Evolutionary conservation across 2,329 filamentous ascomycete genomes (phyloP).

Genomic region (Aspergillus carbonarius): DNA sequence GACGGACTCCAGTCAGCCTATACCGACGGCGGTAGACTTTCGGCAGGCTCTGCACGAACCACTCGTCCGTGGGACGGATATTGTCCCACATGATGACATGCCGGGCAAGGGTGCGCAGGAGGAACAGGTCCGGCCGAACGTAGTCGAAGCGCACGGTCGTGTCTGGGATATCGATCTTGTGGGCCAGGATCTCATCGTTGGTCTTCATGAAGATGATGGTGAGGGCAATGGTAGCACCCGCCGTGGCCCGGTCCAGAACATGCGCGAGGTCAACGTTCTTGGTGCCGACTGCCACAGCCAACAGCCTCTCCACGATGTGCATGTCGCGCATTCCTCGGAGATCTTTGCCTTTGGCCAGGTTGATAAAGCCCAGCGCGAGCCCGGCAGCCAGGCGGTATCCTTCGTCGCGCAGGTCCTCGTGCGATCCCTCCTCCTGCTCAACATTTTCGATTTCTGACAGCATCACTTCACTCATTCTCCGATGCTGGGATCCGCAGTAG

Average conservation of each 20-base stretch:
- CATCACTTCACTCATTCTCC: conserved; percentile 99
- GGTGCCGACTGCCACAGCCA: conserved; percentile 80
- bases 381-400: conserved; percentile 95
- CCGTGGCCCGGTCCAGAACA: conserved; percentile 85
- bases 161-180: conserved; percentile 90
- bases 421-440: conserved; percentile 72
- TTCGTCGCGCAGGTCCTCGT: conserved; percentile 83
- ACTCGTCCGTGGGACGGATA: conserved; percentile 70
- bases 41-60: conserved; percentile 76
- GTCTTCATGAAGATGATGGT: conserved; percentile 97
- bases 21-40: conserved; percentile 63
- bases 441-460: conserved; percentile 92
- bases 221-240: conserved; percentile 87
- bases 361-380: conserved; percentile 90
- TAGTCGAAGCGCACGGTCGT: conserved; percentile 92
- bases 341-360: conserved; percentile 85
- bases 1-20: conserved; percentile 58
- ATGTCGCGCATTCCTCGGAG: conserved; percentile 89
- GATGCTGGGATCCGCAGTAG: conserved; percentile 93
- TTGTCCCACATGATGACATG: conserved; percentile 91
- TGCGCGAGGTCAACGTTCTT: conserved; percentile 93
- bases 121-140: conserved; percentile 85
- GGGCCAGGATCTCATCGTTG: conserved; percentile 79
- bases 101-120: conserved; percentile 83
- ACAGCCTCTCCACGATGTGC: conserved; percentile 82